Conservation (phyloP, 768 basidiomycete species). For the Naganishia onofrii region DNA sequence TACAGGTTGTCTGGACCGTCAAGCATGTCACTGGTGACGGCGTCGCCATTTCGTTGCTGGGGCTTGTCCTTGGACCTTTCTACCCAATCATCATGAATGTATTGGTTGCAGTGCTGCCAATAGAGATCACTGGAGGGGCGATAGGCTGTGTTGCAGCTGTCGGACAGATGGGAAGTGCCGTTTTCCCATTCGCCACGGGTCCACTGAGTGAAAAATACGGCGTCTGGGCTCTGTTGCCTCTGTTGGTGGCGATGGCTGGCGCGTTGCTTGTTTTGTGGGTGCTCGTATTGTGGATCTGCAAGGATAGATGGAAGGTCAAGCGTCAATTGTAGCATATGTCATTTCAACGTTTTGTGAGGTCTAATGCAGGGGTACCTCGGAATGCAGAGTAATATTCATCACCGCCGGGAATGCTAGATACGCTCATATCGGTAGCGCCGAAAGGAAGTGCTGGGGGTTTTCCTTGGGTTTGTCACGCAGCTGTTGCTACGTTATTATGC, state of each 20-base stretch:
- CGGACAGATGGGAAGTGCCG: conserved; percentile 52
- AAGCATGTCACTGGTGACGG: conserved; percentile 65
- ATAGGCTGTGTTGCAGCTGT: conserved; percentile 36
- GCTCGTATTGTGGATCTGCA: conserved; percentile 24
- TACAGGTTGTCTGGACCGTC: conserved; percentile 63
- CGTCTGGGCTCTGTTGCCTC: conserved; percentile 26
- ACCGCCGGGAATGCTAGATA: no score
- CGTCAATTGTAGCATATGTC: not conserved
- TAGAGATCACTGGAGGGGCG: conserved; percentile 64
- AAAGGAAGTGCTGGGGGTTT: no score
- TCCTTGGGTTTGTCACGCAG: no score
- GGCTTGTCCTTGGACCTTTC: conserved; percentile 70
- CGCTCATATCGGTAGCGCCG: no score
- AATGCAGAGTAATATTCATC: no score
- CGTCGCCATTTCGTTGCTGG: conserved; percentile 65
- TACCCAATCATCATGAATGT: conserved; percentile 68
- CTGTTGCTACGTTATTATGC: no score
- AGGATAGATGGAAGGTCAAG: conserved; percentile 22
- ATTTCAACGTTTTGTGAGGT: no score
- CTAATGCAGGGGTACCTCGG: no score
- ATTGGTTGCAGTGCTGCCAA: conserved; percentile 65
- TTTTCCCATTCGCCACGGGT: conserved; percentile 49
- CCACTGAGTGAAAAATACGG: conserved; percentile 26
- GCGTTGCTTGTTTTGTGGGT: conserved; percentile 12
- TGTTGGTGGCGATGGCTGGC: conserved; percentile 25